Evolutionary conservation across 2,329 filamentous ascomycete species (phyloP).

Genomic region (Talaromyces sp.): DNA sequence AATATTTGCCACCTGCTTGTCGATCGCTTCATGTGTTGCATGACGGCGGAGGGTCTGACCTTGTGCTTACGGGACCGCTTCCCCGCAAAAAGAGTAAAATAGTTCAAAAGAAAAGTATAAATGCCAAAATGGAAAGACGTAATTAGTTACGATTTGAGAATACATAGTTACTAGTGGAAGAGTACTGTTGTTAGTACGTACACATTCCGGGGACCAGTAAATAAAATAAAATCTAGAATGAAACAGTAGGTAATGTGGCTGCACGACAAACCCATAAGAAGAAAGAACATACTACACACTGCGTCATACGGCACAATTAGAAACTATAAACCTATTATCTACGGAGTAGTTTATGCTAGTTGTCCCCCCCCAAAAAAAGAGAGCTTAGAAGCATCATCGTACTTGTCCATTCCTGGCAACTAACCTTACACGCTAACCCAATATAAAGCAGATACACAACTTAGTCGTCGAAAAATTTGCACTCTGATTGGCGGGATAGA

Average conservation of each 20-base stretch:
- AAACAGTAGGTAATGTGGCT: too few species aligned
- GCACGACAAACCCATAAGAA: not conserved
- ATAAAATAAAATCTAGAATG: not conserved
- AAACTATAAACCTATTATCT: not conserved
- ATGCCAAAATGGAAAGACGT: too few species aligned
- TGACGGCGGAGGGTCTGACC: not conserved
- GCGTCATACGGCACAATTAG: too few species aligned
- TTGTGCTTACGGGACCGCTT: not conserved
- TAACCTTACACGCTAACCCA: too few species aligned
- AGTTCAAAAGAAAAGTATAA: not conserved
- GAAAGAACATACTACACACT: not conserved
- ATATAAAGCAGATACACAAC: not conserved
- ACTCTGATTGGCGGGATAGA: not conserved
- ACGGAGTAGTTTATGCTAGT: too few species aligned
- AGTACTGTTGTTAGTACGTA: too few species aligned
- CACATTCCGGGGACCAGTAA: not conserved
- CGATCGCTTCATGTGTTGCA: not conserved
- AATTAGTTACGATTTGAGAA: too few species aligned
- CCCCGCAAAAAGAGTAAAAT: not conserved
- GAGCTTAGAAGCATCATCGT: too few species aligned
- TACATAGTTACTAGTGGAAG: too few species aligned
- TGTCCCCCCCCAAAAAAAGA: too few species aligned
- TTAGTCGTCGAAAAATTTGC: not conserved
- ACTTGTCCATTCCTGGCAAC: too few species aligned
- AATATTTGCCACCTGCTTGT: not conserved